These are phyloP conservation scores for Chlorella sp. DNA, from an alignment of 139 green algal genomes.

Conservation along the genomic window DNA sequence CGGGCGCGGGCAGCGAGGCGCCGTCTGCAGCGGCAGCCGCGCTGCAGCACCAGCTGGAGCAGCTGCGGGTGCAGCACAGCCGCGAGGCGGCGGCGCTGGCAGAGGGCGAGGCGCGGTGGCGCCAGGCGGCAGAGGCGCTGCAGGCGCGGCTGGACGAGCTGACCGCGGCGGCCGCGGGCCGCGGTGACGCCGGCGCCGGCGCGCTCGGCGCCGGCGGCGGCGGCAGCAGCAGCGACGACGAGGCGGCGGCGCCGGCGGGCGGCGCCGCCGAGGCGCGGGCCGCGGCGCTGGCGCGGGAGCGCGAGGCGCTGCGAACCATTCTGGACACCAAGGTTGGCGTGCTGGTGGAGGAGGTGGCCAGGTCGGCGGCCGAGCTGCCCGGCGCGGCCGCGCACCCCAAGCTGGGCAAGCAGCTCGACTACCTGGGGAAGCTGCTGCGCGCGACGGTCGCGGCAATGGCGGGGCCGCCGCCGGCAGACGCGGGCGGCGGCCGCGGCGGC, in stretches of 20 bases:
- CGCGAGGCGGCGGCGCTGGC: background rate
- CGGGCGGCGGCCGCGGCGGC: no score
- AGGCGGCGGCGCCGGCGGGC: background rate
- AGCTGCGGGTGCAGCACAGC: slow-evolving; percentile 10
- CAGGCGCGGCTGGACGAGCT: slow-evolving; percentile 19
- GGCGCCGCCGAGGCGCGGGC: slow-evolving; percentile 17
- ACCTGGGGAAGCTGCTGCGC: slow-evolving; percentile 53
- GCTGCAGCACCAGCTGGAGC: slow-evolving; percentile 15
- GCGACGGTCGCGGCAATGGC: slow-evolving; percentile 67
- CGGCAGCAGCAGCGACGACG: background rate
- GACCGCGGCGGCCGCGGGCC: slow-evolving; percentile 1
- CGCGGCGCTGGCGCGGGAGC: slow-evolving; percentile 57
- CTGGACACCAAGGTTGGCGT: slow-evolving; percentile 72
- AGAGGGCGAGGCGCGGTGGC: background rate
- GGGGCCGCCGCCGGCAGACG: slow-evolving; percentile 1
- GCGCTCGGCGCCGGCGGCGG: background rate
- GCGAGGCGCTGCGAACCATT: slow-evolving; percentile 77
- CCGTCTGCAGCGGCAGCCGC: background rate
- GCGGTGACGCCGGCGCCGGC: background rate
- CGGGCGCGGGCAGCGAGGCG: no score
- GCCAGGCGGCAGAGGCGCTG: slow-evolving; percentile 10
- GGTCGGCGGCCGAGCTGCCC: slow-evolving; percentile 39
- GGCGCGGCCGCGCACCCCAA: slow-evolving; percentile 32
- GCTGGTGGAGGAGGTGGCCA: slow-evolving; percentile 57
- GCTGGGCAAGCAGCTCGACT: slow-evolving; percentile 33